Percentiles rank a stretch among this genome's conserved stretches.
phyloP scores from a whole-genome alignment of 352 stramenopile species.

The Phytophthora ohioensis region DNA sequence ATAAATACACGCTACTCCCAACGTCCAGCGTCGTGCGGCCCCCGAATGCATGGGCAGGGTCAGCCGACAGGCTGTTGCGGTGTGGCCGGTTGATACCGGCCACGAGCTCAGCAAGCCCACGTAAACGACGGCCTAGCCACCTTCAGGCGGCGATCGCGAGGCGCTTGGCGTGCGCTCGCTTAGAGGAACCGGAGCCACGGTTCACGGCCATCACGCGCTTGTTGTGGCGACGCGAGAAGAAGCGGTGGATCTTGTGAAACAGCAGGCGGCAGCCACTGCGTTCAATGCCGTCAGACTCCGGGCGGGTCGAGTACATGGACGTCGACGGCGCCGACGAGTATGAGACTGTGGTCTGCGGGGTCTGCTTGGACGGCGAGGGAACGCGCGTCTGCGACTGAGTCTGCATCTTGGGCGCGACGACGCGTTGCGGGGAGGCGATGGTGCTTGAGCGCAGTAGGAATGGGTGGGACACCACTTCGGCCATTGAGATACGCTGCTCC shows the following conservation, averaged over 20 bases:
- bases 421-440: constrained; percentile 19
- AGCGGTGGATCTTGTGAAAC: constrained; percentile 54
- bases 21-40: constrained; percentile 36
- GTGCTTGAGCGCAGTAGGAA: constrained; percentile 52
- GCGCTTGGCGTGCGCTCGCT: constrained; percentile 34
- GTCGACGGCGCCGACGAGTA: constrained; percentile 30
- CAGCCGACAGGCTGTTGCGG: constrained; percentile 40
- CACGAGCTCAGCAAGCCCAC: constrained; percentile 32
- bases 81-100: constrained; percentile 31
- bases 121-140: constrained; percentile 45
- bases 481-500: constrained; percentile 63
- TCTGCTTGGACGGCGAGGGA: constrained; percentile 28
- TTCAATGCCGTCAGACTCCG: constrained; percentile 36
- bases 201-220: constrained; percentile 60
- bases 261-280: constrained; percentile 42
- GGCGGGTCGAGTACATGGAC: constrained; percentile 40
- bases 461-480: constrained; percentile 66
- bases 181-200: constrained; percentile 23
- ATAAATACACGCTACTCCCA: constrained; percentile 50
- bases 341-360: constrained; percentile 25
- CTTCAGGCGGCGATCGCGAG: constrained; percentile 42
- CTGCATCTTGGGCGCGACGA: constrained; percentile 16
- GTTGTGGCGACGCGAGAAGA: constrained; percentile 52
- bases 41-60: constrained; percentile 26
- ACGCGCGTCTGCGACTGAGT: constrained; percentile 3